Percentiles rank a stretch among this genome's conserved stretches.
Conservation (phyloP, 495 filamentous ascomycete genomes). For the Chaetomium cochliodes region DNA sequence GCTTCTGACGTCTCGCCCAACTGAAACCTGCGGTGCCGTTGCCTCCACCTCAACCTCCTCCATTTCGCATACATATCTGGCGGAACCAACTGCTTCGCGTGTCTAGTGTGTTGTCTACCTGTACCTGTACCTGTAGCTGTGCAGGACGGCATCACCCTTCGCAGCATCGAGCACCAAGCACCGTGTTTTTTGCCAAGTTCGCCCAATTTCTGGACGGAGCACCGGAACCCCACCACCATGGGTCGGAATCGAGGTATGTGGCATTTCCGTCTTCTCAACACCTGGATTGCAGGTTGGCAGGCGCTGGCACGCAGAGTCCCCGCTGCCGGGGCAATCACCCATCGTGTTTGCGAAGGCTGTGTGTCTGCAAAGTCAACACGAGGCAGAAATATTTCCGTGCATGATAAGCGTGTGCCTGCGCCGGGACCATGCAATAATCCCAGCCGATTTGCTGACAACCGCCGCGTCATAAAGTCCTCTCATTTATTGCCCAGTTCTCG, state of each 20-base stretch:
- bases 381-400: neutral
- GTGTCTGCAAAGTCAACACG: neutral
- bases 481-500: conserved; percentile 60
- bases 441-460: conserved; percentile 12
- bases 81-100: neutral
- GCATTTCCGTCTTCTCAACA: conserved; percentile 15
- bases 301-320: conserved; percentile 15
- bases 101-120: neutral
- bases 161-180: no score
- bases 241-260: conserved; percentile 53
- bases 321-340: conserved; percentile 11
- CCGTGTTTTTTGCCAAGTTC: neutral
- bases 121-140: neutral
- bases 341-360: conserved; percentile 3
- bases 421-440: conserved; percentile 4
- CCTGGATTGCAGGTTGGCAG: conserved; percentile 7
- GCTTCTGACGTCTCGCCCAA: neutral
- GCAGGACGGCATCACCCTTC: neutral
- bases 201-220: conserved; percentile 7
- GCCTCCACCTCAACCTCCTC: neutral
- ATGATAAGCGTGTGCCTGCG: neutral
- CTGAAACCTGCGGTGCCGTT: neutral
- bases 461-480: conserved; percentile 47
- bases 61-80: neutral
- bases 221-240: conserved; percentile 30